Conservation (phyloP, 2,329 filamentous ascomycete genomes). For the Rugonectria rugulosa region DNA sequence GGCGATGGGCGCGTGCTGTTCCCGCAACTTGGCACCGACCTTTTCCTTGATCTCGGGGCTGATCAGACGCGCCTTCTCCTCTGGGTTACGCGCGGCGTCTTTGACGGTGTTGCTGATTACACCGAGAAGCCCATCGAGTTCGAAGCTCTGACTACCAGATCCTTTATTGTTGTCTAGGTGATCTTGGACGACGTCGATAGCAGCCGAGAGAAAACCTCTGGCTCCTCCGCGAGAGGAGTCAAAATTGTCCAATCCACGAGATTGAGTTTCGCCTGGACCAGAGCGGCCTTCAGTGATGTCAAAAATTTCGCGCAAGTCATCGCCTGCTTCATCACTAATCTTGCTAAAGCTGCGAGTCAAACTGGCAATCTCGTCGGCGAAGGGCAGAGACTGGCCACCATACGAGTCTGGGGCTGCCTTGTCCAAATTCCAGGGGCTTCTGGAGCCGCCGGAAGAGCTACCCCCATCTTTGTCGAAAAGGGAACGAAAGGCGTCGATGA, state of each 20-base stretch:
- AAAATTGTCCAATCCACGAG: conserved; percentile 37
- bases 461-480: conserved; percentile 49
- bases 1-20: conserved; percentile 53
- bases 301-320: conserved; percentile 54
- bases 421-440: conserved; percentile 37
- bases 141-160: conserved; percentile 42
- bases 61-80: conserved; percentile 54
- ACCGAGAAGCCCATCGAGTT: conserved; percentile 53
- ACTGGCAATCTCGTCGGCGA: conserved; percentile 54
- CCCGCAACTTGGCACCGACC: conserved; percentile 48
- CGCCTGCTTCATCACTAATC: conserved; percentile 50
- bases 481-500: conserved; percentile 53
- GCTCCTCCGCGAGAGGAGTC: conserved; percentile 41
- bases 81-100: conserved; percentile 53
- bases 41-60: conserved; percentile 56
- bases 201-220: conserved; percentile 50
- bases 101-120: conserved; percentile 53
- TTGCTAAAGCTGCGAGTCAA: conserved; percentile 51
- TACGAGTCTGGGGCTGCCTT: conserved; percentile 50
- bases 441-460: conserved; percentile 22
- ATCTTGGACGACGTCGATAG: conserved; percentile 51
- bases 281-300: conserved; percentile 48
- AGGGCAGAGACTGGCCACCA: conserved; percentile 51
- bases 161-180: conserved; percentile 44
- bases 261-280: conserved; percentile 30